These are phyloP conservation scores for Globisporangium takayamanum DNA, from an alignment of 352 stramenopile genomes.

Conservation along the genomic window DNA sequence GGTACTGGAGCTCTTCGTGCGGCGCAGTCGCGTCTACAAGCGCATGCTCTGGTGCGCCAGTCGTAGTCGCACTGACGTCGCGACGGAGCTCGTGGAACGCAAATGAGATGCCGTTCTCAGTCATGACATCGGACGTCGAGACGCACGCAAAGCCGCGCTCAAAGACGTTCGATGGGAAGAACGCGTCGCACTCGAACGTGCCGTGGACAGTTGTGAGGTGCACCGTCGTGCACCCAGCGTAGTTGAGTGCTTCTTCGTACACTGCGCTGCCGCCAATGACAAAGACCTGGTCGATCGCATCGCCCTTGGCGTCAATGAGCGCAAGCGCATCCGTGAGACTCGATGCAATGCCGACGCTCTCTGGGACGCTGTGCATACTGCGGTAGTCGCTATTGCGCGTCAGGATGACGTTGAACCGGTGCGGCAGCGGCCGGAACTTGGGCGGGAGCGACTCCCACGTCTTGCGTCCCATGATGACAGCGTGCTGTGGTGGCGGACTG, in stretches of 20 bases:
- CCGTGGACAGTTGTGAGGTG: conserved; percentile 90
- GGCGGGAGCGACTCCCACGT: conserved; percentile 98
- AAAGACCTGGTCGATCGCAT: conserved; percentile 91
- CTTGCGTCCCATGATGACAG: conserved; percentile 99
- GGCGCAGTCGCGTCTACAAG: conserved; percentile 10
- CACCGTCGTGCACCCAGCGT: conserved; percentile 79
- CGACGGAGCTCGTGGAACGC: conserved; percentile 66
- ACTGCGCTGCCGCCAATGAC: conserved; percentile 95
- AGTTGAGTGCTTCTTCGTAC: conserved; percentile 91
- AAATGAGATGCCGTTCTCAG: conserved; percentile 79
- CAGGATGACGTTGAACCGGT: conserved; percentile 96
- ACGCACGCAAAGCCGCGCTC: conserved; percentile 39
- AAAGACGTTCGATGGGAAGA: conserved; percentile 83
- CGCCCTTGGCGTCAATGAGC: conserved; percentile 54
- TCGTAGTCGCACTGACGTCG: conserved; percentile 7
- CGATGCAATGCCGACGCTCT: conserved; percentile 79
- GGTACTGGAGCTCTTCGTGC: conserved; percentile 70
- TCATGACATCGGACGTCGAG: conserved; percentile 41
- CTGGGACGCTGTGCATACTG: conserved; percentile 32
- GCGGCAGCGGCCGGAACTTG: conserved; percentile 93
- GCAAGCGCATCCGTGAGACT: conserved; percentile 90
- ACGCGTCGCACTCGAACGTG: conserved; percentile 88
- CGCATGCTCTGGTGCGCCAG: conserved; percentile 8
- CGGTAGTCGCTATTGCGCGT: conserved; percentile 69
- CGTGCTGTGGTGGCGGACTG: conserved; percentile 69